Base-by-base conservation (phyloP, 2,329 filamentous ascomycete genomes). In the Aspergillus candidus region DNA sequence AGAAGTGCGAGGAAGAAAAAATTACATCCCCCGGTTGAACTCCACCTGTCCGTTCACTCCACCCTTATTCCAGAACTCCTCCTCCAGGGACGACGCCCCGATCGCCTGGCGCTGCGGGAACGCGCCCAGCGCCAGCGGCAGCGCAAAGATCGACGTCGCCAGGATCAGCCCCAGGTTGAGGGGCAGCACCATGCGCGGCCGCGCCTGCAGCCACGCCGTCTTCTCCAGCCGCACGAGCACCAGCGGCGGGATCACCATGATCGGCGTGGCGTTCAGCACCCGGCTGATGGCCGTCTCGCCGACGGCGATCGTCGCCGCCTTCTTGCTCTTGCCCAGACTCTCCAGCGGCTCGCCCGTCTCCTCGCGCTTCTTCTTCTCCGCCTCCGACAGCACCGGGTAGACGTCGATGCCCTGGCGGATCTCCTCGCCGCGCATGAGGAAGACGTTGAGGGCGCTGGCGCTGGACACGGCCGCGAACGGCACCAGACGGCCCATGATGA, bases 381-480 rank as follows among this genome's bases (percentile, higher is more conserved):
- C 76, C 4, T 82, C 82, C 2, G 83, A 83, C 10, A 90, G 77
- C 6, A 88, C 83, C 1, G 90, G 89, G 67, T 84, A 96, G 32
- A 98, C 82, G 66, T 97, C 88, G 60, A 98, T 98, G 41, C 93
- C 93, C 49, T 80, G 80, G 60, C 86, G 79, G 58, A 98, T 97
- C 72, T 98, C 93, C 68, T 96, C 91, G 51, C 88, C 84, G 47
- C 93, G 88, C 93, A 98, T 98, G 43, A 98, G 79, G 70, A 96
- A 94, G 18, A 96, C 93, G 68, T 98, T 98, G 50, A 98, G 76
- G 1, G 83, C 88, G 59, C 89, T 90, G 4, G 93, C 93, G 47
- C 82, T 86, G 27, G 91, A 91, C 10, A 98, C 93, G 11, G 93
- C 93, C 1, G 91, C 93, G 62, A 98, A 98, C 18, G 93, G 93